Evolutionary conservation across 1,139 yeast species (phyloP).

Genomic region (Zygosaccharomyces pseudobailii): DNA sequence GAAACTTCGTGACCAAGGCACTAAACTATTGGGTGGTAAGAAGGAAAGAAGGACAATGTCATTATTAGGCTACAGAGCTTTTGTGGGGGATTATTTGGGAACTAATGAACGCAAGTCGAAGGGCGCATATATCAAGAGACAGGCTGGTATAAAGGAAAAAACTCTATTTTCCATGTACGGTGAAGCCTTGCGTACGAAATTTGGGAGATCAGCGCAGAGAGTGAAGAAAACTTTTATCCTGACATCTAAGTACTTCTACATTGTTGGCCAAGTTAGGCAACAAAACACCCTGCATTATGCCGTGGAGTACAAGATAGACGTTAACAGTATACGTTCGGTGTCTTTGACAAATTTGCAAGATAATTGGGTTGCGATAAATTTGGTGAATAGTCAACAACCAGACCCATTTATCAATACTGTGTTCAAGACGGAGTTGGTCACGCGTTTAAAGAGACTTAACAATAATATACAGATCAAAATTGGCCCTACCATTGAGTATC

Average conservation of each 20-base stretch:
- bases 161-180: slow-evolving; percentile 81
- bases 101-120: slow-evolving; percentile 70
- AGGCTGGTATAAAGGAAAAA: slow-evolving; percentile 63
- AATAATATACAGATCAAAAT: slow-evolving; percentile 58
- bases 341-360: slow-evolving; percentile 77
- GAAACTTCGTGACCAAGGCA: slow-evolving; percentile 81
- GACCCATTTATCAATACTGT: slow-evolving; percentile 77
- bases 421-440: slow-evolving; percentile 84
- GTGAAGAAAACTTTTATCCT: slow-evolving; percentile 68
- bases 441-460: slow-evolving; percentile 65
- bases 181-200: slow-evolving; percentile 74
- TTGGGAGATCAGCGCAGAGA: slow-evolving; percentile 88
- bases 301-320: slow-evolving; percentile 60
- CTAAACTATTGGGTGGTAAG: slow-evolving; percentile 58
- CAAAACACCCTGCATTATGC: slow-evolving; percentile 68
- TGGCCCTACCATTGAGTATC: slow-evolving; percentile 72
- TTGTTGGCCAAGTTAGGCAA: slow-evolving; percentile 66
- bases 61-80: slow-evolving; percentile 84
- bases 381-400: slow-evolving; percentile 54
- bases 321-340: slow-evolving; percentile 56
- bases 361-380: slow-evolving; percentile 84
- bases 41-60: slow-evolving; percentile 91
- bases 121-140: slow-evolving; percentile 64
- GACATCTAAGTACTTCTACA: slow-evolving; percentile 56
- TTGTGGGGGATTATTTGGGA: slow-evolving; percentile 87